A percentile compares a stretch with the other conserved stretches of the same genome.
Conservation (phyloP, 1,139 yeast species). For the Petasospora fabianii region DNA sequence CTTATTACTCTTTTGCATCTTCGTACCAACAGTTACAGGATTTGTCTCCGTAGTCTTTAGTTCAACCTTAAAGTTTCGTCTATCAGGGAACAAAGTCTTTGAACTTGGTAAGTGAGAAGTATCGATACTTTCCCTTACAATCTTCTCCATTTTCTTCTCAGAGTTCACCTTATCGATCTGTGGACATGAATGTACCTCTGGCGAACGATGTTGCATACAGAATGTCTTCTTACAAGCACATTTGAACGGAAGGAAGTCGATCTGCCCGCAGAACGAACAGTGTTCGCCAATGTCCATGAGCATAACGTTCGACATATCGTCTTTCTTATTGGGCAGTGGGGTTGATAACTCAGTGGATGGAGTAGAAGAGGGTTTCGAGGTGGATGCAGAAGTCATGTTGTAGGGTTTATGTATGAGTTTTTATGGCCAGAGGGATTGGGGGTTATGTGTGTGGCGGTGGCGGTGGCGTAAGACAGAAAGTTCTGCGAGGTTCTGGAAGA, state of each 20-base stretch:
- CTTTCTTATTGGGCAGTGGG: not conserved
- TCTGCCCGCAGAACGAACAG: slow-evolving; percentile 57
- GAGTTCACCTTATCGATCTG: slow-evolving; percentile 3
- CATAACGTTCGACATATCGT: slow-evolving; percentile 32
- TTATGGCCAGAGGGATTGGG: not conserved
- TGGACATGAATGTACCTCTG: slow-evolving; percentile 45
- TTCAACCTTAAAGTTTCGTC: slow-evolving; percentile 42
- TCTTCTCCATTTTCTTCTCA: not conserved
- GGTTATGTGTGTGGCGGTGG: slow-evolving; percentile 4
- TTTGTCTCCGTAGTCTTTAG: slow-evolving; percentile 20
- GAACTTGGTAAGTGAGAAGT: slow-evolving; percentile 28
- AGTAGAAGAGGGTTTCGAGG: not conserved
- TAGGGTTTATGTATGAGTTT: too few species aligned
- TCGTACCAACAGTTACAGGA: slow-evolving; percentile 12
- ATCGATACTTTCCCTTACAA: slow-evolving; percentile 7
- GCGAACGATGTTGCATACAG: slow-evolving; percentile 55
- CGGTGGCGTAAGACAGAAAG: slow-evolving; percentile 2
- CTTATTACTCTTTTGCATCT: slow-evolving; percentile 26
- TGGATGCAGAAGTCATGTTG: not conserved
- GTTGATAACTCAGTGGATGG: not conserved
- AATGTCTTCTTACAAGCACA: slow-evolving; percentile 59
- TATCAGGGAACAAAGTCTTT: slow-evolving; percentile 54
- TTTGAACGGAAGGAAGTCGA: slow-evolving; percentile 67
- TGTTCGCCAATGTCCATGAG: slow-evolving; percentile 68
- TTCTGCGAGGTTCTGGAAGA: not conserved